Evolutionary conservation across 2,329 filamentous ascomycete genomes (phyloP).

Genomic region (Bertia moriformis): DNA sequence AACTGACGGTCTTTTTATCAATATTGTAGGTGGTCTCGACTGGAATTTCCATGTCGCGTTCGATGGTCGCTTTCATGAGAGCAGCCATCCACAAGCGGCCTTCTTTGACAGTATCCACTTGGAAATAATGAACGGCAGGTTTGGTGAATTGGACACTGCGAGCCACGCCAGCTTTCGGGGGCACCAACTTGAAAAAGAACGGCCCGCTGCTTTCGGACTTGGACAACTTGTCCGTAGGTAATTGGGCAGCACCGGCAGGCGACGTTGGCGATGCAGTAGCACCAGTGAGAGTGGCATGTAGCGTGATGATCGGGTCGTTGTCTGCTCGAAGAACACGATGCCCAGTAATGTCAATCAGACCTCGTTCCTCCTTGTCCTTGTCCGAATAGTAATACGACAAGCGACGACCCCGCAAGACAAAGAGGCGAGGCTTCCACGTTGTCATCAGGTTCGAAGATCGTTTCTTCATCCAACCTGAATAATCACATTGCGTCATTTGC

Average conservation of each 20-base stretch:
- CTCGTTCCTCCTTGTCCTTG: conserved; percentile 48
- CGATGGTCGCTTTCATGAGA: conserved; percentile 55
- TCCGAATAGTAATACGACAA: conserved; percentile 54
- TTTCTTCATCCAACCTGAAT: conserved; percentile 59
- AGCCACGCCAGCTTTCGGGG: conserved; percentile 43
- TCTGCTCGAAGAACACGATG: conserved; percentile 51
- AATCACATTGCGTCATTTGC: conserved; percentile 45
- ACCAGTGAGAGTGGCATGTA: conserved; percentile 48
- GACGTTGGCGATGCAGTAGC: conserved; percentile 36
- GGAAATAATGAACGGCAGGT: conserved; percentile 52
- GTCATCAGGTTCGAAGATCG: conserved; percentile 50
- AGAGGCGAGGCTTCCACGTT: conserved; percentile 53
- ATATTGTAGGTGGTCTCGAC: conserved; percentile 49
- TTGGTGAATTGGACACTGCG: conserved; percentile 55
- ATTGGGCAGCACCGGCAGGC: conserved; percentile 20
- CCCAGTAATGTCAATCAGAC: conserved; percentile 51
- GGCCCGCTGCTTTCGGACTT: conserved; percentile 21
- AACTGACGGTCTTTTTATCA: conserved; percentile 50
- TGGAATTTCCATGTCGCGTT: conserved; percentile 38
- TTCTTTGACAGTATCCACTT: conserved; percentile 46
- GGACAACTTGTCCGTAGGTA: conserved; percentile 9
- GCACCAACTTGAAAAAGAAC: conserved; percentile 57
- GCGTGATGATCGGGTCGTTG: conserved; percentile 42
- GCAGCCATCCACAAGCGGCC: conserved; percentile 56
- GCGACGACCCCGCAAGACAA: conserved; percentile 46